A percentile compares a stretch with the other conserved stretches of the same genome.
These are phyloP conservation scores for Candida awuae DNA, from an alignment of 805 yeast genomes.

Conservation along the genomic window DNA sequence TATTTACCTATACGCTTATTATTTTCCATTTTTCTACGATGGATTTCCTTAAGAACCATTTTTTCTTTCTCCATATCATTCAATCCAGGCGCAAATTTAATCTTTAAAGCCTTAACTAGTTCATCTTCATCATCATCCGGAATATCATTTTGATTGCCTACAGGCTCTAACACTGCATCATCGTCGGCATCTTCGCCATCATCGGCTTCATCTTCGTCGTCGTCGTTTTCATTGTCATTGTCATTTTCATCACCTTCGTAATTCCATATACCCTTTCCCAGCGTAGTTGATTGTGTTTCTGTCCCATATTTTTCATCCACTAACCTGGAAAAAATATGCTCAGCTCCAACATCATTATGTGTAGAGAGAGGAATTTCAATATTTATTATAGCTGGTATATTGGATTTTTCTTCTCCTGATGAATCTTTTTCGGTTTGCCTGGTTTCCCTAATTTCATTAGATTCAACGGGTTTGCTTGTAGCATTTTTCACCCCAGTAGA, in stretches of 20 bases:
- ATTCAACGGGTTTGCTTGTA: too few species aligned
- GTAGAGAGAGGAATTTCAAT: conserved; percentile 28
- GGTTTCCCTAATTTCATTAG: conserved; percentile 1
- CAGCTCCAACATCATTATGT: conserved; percentile 51
- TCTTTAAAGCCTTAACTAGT: conserved; percentile 23
- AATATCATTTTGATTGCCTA: not conserved
- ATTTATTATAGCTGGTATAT: conserved; percentile 11
- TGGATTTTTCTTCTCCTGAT: not conserved
- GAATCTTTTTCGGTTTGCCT: not conserved
- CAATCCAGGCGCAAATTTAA: conserved; percentile 28
- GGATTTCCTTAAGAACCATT: conserved; percentile 25
- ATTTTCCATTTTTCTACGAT: conserved; percentile 35
- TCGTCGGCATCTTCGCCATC: conserved; percentile 21
- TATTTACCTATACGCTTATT: conserved; percentile 83
- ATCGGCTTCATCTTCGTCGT: conserved; percentile 17
- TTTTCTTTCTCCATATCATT: conserved; percentile 28
- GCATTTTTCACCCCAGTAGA: too few species aligned
- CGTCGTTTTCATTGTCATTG: conserved; percentile 27
- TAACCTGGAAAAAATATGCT: conserved; percentile 61
- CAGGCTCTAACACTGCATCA: conserved; percentile 15
- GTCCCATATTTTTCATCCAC: conserved; percentile 83
- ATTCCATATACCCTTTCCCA: conserved; percentile 22
- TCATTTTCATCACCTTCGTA: conserved; percentile 41
- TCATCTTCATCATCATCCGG: conserved; percentile 26
- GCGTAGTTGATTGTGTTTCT: conserved; percentile 36